These are phyloP conservation scores for Schizonepeta tenuifolia DNA, from an alignment of 257 asterid genomes.

Conservation along the genomic window DNA sequence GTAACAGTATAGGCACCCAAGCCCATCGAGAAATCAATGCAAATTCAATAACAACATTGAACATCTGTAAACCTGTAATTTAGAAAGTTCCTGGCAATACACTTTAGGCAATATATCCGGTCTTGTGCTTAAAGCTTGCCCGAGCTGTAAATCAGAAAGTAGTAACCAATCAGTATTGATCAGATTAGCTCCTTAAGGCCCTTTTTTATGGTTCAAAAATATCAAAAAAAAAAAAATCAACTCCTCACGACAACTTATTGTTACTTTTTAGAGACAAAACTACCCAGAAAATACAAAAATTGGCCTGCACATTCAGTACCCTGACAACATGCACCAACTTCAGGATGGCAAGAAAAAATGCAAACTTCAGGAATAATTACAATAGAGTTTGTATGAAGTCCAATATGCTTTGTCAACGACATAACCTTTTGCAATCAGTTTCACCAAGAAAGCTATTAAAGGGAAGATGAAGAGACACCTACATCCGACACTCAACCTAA, in stretches of 20 bases:
- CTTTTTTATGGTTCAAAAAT: conserved; percentile 5
- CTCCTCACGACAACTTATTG: neutral
- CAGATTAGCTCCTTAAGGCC: conserved; percentile 19
- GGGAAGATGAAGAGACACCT: neutral
- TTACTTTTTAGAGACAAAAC: conserved; percentile 16
- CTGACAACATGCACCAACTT: neutral
- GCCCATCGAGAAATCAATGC: conserved; percentile 23
- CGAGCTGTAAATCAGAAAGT: conserved; percentile 68
- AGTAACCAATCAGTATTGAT: conserved; percentile 25
- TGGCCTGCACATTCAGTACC: neutral
- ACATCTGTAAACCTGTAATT: conserved; percentile 71
- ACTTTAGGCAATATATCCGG: conserved; percentile 89
- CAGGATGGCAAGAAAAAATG: neutral
- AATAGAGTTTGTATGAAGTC: neutral
- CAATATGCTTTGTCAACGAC: conserved; percentile 1
- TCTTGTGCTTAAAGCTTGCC: conserved; percentile 98
- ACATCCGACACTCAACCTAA: neutral
- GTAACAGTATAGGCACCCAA: conserved; percentile 10
- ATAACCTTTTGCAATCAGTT: neutral
- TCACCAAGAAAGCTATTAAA: neutral
- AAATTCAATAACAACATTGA: conserved; percentile 15
- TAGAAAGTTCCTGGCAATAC: conserved; percentile 91
- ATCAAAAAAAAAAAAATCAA: conserved; percentile 9
- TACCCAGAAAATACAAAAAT: neutral
- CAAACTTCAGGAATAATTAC: neutral